Evolutionary conservation across 129 eudicot genomes (phyloP).

Genomic region (Helianthus tuberosus): DNA sequence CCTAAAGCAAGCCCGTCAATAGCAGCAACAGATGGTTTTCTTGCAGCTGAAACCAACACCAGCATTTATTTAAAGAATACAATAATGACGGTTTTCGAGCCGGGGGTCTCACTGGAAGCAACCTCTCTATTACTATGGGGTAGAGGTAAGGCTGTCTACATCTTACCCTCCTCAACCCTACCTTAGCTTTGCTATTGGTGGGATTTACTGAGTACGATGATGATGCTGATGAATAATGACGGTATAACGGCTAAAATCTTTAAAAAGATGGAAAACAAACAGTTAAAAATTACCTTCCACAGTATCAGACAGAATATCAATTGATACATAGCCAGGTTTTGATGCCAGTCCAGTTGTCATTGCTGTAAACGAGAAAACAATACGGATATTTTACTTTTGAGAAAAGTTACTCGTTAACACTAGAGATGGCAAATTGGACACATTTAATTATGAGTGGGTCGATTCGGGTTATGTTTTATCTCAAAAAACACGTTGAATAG

Average conservation of each 20-base stretch:
- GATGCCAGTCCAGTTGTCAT: conserved; percentile 55
- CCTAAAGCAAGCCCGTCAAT: conserved; percentile 98
- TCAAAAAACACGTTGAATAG: not conserved
- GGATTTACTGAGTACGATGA: too few relatives aligned
- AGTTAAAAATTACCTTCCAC: conserved; percentile 58
- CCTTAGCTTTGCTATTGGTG: too few relatives aligned
- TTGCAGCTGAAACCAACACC: conserved; percentile 60
- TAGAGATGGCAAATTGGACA: not conserved
- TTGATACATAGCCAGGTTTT: conserved; percentile 80
- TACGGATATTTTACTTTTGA: conserved; percentile 14
- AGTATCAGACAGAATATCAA: conserved; percentile 82
- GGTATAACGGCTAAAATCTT: not conserved
- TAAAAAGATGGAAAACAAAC: not conserved
- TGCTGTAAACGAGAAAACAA: conserved; percentile 26
- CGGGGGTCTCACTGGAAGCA: too few relatives aligned
- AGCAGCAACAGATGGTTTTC: conserved; percentile 95
- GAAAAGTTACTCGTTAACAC: not conserved
- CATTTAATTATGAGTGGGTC: not conserved
- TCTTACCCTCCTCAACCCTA: too few relatives aligned
- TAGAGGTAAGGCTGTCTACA: too few relatives aligned
- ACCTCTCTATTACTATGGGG: too few relatives aligned
- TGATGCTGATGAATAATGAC: too few relatives aligned
- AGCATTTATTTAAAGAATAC: not conserved
- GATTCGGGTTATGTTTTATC: not conserved
- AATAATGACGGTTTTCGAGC: not conserved